Evolutionary conservation across 106 monocot species (phyloP), one percentile per base, ranked within the genome.

Genomic region (Dendrobium nobile): DNA sequence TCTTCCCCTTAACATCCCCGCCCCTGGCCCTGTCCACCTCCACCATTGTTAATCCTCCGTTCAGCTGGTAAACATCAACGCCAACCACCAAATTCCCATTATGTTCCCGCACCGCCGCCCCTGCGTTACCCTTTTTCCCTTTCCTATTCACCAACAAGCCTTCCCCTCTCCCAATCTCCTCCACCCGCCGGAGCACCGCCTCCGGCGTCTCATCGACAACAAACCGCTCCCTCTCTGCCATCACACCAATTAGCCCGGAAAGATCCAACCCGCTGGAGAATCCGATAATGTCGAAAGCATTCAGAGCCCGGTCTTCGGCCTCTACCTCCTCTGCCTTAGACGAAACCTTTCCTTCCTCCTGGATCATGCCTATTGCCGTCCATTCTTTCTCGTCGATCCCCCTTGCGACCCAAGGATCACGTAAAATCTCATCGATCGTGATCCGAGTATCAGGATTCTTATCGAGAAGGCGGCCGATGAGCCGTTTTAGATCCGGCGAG

Each of bases 221-320:
- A 81, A 88, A 85, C 85, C 88, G 82, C n/a, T 85, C 80, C 40
- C 59, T 82, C 76, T 80, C 85, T 41, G 73, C 15, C 0, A 33
- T 24, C 2, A 74, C 56, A 0, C 13, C 83, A 83, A 85, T 41
- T n/a, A 82, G 19, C 19, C 79, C 79, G 20, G 79, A 80, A 9
- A 82, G 54, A 18, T 82, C 79, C 75, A 64, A 37, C 3, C 79
- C 82, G 27, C 67, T 22, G 37, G 75, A 61, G 79, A 73, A 45
- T 22, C 75, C 82, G 28, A 76, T 82, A 51, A 80, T 28, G 24
- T 82, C 82, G 73, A 82, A 82, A n/a, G 81, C 79, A 41, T 82
- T 80, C 27, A 86, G 55, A 18, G 31, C 67, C 79, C 79, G 13
- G 20, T 54, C 44, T 27, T 37, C 67, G 6, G 41, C 41, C 6